Evolutionary conservation across 2,329 filamentous ascomycete species (phyloP).

Genomic region (Zasmidium cellare): DNA sequence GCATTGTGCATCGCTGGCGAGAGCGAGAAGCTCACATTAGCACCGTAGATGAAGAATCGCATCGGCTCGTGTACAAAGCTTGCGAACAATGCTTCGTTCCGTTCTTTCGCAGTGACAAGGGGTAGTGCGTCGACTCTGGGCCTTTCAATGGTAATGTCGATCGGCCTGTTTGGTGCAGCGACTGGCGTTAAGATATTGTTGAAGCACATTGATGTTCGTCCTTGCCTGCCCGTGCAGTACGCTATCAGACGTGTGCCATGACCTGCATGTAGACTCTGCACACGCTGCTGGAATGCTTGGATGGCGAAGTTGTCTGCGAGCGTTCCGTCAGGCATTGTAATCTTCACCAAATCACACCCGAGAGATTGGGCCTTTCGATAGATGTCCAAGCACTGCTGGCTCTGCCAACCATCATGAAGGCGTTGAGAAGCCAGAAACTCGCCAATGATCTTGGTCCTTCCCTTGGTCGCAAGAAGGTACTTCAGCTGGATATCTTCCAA

Average conservation of each 20-base stretch:
- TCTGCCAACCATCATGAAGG: conserved; percentile 56
- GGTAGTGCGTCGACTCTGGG: conserved; percentile 27
- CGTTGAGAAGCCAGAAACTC: conserved; percentile 44
- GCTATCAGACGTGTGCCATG: conserved; percentile 29
- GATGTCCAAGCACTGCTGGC: conserved; percentile 54
- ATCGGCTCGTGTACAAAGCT: conserved; percentile 68
- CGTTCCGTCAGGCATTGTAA: conserved; percentile 58
- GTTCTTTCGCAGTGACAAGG: conserved; percentile 61
- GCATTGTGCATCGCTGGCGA: conserved; percentile 78
- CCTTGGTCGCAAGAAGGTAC: conserved; percentile 53
- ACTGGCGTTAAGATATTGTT: conserved; percentile 66
- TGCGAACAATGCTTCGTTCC: conserved; percentile 65
- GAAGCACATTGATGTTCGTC: conserved; percentile 65
- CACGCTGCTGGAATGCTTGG: conserved; percentile 54
- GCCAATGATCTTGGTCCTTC: conserved; percentile 63
- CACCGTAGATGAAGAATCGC: conserved; percentile 73
- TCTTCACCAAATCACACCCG: conserved; percentile 63
- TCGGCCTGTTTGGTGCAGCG: conserved; percentile 6
- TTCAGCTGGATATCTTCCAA: conserved; percentile 54
- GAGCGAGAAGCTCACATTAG: conserved; percentile 68
- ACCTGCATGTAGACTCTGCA: conserved; percentile 32
- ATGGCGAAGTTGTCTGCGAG: conserved; percentile 66
- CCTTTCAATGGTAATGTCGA: neutral
- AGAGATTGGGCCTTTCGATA: conserved; percentile 60
- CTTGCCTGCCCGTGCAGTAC: conserved; percentile 61